Evolutionary conservation across 139 green algal species (phyloP).

Genomic region (Gonium pectorale): DNA sequence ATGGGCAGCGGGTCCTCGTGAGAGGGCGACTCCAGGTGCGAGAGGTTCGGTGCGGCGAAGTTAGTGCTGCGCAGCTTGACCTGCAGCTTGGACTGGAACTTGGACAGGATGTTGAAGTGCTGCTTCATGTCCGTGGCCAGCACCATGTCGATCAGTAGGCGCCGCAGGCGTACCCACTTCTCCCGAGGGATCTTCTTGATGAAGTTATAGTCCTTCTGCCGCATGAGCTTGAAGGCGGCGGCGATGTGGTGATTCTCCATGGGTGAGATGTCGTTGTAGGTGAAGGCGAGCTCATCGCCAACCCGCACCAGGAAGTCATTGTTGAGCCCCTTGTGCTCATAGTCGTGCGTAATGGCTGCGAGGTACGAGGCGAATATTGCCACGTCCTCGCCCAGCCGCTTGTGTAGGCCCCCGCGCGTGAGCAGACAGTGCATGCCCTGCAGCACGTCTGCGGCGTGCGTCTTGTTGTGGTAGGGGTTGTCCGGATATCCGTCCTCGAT

Average conservation of each 20-base stretch:
- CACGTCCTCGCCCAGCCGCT: conserved; percentile 43
- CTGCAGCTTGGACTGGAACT: conserved; percentile 66
- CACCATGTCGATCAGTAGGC: conserved; percentile 68
- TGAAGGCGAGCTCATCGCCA: conserved; percentile 59
- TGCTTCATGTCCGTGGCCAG: conserved; percentile 62
- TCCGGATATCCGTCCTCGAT: conserved; percentile 53
- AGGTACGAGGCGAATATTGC: conserved; percentile 53
- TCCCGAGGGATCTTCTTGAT: conserved; percentile 52
- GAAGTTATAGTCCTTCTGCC: conserved; percentile 62
- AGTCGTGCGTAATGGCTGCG: conserved; percentile 63
- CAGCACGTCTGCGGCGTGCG: conserved; percentile 62
- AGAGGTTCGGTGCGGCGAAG: conserved; percentile 37
- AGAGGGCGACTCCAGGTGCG: conserved; percentile 41
- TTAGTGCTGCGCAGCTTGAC: conserved; percentile 56
- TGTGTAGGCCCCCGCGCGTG: conserved; percentile 44
- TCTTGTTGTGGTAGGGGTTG: conserved; percentile 63
- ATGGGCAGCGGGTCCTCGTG: conserved; percentile 39
- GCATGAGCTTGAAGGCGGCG: conserved; percentile 55
- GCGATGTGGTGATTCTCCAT: conserved; percentile 68
- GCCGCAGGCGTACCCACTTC: conserved; percentile 52
- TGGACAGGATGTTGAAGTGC: conserved; percentile 67
- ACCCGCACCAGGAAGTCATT: conserved; percentile 71
- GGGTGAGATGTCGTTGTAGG: conserved; percentile 66
- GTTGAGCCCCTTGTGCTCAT: conserved; percentile 68
- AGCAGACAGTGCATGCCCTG: conserved; percentile 60